Base-by-base conservation (phyloP, 495 filamentous ascomycete genomes). In the Aspergillus mulundensis region DNA sequence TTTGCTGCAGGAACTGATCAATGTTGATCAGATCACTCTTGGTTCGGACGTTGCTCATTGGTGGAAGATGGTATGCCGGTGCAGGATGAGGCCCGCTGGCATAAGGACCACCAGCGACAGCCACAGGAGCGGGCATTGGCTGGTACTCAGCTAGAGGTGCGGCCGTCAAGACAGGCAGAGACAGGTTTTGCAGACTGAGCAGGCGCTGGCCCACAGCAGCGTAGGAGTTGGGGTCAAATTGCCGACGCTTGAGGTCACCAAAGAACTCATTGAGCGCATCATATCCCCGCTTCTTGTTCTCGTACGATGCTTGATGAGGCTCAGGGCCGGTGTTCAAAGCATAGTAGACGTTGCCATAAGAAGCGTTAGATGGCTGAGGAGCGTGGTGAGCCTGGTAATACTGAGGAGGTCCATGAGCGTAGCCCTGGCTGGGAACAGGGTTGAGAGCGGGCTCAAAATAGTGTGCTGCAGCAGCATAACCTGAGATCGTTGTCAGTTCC, bases 191-290 rank as follows among this genome's bases (percentile, higher is more conserved):
- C 10, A 95, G 78, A 36, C 86, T 84, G 54, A 88, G 77, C 23
- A 96, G 78, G 39, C 90, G 84, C 66, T 88, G 86, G 55, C 88
- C 87, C 49, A 96, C 86, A 47, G 94, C 87, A 39, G 81, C 73
- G 65, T 95, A 95, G 10, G 87, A 94, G 36, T 78, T 81, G 0
- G 91, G 86, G 59, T 97, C 91, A 59, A 99, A 87, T 59, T 88
- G 82, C 61, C 89, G 87, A 51, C 91, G 87, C 76, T 97, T 96
- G 56, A 87, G 83, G 66, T 91, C 91, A 49, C 89, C 87, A 61
- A 97, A 95, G 76, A 97, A 95, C 61, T 95, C 91, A 66, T 95
- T 91, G 55, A 97, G 73, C 24, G 89, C 89, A 54, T 97, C 92
- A 53, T 89, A 88, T 16, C 84, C 85, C 44, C 91, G 88, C 77